Base-by-base conservation (phyloP, 108 stramenopile species). In the Stephanodiscus triporus region DNA sequence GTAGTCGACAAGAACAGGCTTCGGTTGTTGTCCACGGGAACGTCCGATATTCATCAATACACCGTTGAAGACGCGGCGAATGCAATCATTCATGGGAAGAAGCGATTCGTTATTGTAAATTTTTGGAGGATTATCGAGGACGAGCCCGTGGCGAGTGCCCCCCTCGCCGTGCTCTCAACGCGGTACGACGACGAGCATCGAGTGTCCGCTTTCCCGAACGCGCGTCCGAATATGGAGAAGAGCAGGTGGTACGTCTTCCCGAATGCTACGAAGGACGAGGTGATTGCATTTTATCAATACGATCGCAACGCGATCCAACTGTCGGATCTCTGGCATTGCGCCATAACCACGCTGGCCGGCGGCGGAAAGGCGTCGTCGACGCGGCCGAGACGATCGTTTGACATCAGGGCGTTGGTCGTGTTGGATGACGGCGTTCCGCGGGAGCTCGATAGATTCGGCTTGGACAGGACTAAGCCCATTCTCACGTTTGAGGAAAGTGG, bases 261-360 rank as follows among this genome's bases (percentile, higher is more conserved):
- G 14, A 67, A 81, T 50, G 78, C 68, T 47, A 71, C 66, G 7
- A 30, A 34, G 6, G 66, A 85, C 36, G 88, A 89, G 58, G 57
- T 69, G n/a, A 51, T 89, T 16, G 43, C 77, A 10, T 89, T 89
- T 65, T 74, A 82, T 30, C 85, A 89, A 61, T 89, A 85, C 49
- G 88, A 89, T 72, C 81, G 85, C 36, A 43, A 50, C 29, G 26
- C 55, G 11, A 55, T 43, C 0, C 62, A 77, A 38, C 45, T 66
- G n/a, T 86, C 81, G 1, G 88, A 89, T 61, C 19, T 88, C 7
- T 86, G 84, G 84, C 88, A 88, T 42, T 86, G 78, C 48, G 77
- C 86, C 11, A 22, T 89, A 13, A 9, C 60, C 9, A 16, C 37
- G 34, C 16, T n/a, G n/a, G 27, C 48, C 4, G 42, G 23, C 3